Percentiles rank a stretch among this genome's conserved stretches.
Conservation (phyloP, 106 monocot genomes). For the Dendrobium catenatum region DNA sequence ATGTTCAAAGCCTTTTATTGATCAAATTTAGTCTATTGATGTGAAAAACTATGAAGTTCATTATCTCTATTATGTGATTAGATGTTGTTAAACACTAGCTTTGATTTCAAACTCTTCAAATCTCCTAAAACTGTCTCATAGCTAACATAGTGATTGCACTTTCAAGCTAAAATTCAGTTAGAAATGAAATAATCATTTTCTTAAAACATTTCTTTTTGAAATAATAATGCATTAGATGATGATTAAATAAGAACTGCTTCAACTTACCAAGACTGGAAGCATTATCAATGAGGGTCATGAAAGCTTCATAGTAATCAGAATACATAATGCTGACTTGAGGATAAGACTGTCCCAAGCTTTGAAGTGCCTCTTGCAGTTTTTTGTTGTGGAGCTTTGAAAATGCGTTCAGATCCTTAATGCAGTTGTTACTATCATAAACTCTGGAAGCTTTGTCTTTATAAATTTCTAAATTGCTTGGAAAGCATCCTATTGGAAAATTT, state of each 20-base stretch:
- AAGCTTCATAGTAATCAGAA: slow-evolving; percentile 38
- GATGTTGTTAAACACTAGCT: too few species aligned
- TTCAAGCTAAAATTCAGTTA: too few species aligned
- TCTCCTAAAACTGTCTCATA: too few species aligned
- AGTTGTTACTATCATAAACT: neutral
- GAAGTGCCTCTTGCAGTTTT: slow-evolving; percentile 20
- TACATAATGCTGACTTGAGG: slow-evolving; percentile 24
- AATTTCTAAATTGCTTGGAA: neutral
- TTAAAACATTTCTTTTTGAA: too few species aligned
- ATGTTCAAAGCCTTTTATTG: too few species aligned
- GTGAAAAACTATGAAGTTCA: too few species aligned
- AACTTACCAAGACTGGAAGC: slow-evolving; percentile 22
- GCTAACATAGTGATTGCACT: too few species aligned
- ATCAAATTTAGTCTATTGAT: too few species aligned
- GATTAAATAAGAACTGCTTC: neutral
- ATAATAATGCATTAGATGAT: too few species aligned
- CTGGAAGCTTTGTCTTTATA: neutral
- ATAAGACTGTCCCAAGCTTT: slow-evolving; percentile 10
- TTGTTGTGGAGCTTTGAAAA: slow-evolving; percentile 34
- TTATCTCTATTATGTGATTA: too few species aligned
- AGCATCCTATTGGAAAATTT: slow-evolving; percentile 24
- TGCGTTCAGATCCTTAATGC: slow-evolving; percentile 8
- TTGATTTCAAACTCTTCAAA: too few species aligned
- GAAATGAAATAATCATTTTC: too few species aligned
- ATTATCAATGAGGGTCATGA: slow-evolving; percentile 22